Base-by-base conservation (phyloP, 2,329 filamentous ascomycete genomes). In the Colletotrichum graminicola region DNA sequence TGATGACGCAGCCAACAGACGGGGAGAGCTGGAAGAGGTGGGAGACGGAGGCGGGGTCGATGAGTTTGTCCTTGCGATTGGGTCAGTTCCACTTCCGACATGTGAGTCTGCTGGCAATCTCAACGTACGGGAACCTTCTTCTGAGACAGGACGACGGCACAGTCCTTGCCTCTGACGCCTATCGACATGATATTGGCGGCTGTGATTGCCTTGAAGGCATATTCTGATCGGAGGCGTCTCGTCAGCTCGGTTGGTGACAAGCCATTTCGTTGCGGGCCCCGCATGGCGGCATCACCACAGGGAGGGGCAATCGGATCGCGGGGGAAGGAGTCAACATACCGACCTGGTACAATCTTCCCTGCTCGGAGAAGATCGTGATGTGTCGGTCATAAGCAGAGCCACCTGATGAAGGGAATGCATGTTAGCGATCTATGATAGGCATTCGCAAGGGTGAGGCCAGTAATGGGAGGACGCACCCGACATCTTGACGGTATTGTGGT, bases 181-280 rank as follows among this genome's bases (percentile, higher is more conserved):
- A 99, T 90, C 73, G 96, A 96, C 88, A 97, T 99, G 86, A 99
- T 98, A 84, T 98, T 98, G 77, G 96, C 96, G 73, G 96, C 95
- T 77, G 96, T 99, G 85, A 99, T 99, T 71, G 96, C 96, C 88
- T 99, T 99, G 91, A 99, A 99, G 78, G 96, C 96, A 95, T 99
- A 99, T 89, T 99, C 96, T 98, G n/a, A 81, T 77, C 75, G 51
- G 62, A 65, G 73, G 68, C 68, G 45, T 59, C 41, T 72, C 57
- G 74, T 81, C 71, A 79, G 76, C 74, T 66, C 47, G n/a, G 29
- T 49, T 49, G 41, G 49, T 56, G 18, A 51, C 43, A 63, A 54
- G 51, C 57, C 39, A 56, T 26, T 39, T 51, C 41, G 59, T 32
- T 51, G 66, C 34, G n/a, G 36, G 60, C 69, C 65, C 69, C 69